Conservation (phyloP, 2,329 filamentous ascomycete species). For the Teratosphaeria gauchensis region DNA sequence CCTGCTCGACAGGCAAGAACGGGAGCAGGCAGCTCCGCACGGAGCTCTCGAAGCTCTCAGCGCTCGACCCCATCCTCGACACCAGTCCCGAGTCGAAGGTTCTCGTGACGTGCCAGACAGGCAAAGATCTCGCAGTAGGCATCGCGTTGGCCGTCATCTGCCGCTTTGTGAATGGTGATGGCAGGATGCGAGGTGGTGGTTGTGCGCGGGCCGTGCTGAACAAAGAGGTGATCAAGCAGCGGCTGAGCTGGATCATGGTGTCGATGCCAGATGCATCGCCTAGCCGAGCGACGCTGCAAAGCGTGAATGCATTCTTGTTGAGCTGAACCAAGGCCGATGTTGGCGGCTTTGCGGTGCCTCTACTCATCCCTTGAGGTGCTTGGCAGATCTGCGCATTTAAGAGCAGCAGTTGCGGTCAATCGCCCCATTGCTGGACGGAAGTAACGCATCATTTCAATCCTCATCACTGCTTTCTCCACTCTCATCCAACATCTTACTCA, state of each 20-base stretch:
- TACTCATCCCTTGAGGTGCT: not conserved
- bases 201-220: slow-evolving; percentile 29
- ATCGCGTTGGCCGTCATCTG: slow-evolving; percentile 68
- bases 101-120: slow-evolving; percentile 63
- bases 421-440: not conserved
- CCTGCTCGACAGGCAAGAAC: slow-evolving; percentile 61
- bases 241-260: slow-evolving; percentile 73
- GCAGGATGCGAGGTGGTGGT: slow-evolving; percentile 26
- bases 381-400: too few species aligned
- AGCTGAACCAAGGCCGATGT: slow-evolving; percentile 12
- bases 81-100: slow-evolving; percentile 11
- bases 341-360: not conserved
- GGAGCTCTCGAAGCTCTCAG: slow-evolving; percentile 51
- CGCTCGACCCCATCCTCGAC: not conserved
- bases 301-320: slow-evolving; percentile 86
- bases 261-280: slow-evolving; percentile 73
- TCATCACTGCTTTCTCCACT: slow-evolving; percentile 20
- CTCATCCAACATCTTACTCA: slow-evolving; percentile 30
- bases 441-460: slow-evolving; percentile 8
- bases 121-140: slow-evolving; percentile 72
- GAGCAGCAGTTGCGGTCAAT: not conserved
- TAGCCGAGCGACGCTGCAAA: slow-evolving; percentile 74
- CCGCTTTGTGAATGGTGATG: slow-evolving; percentile 58
- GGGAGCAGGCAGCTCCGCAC: slow-evolving; percentile 75
- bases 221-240: slow-evolving; percentile 67